Evolutionary conservation across 2,329 filamentous ascomycete genomes (phyloP), one percentile per base, ranked within the genome.

Genomic region (Dothistroma pini): DNA sequence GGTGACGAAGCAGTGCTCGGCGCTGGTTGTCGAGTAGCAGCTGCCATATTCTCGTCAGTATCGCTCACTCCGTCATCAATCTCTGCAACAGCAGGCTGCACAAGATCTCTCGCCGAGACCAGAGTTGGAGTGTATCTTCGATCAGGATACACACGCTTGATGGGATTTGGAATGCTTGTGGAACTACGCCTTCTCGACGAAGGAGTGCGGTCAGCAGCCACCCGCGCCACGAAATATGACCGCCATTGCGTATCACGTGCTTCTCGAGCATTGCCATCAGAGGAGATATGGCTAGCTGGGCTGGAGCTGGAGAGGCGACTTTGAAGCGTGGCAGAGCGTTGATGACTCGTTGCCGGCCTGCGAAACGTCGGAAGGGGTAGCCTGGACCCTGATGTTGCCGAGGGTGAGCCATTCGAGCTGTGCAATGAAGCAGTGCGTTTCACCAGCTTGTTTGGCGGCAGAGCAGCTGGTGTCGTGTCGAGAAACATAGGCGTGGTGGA

Each of bases 331-430:
- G 85, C 86, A 51, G 88, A 89, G 68, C 90, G 83, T 72, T 93
- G 89, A 71, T 92, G 89, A 73, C 89, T 92, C 19, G 90, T 93
- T 51, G 89, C 89, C 56, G 90, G 90, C 68, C 89, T 81, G 61
- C 88, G 85, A 61, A 93, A 81, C 22, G 84, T 86, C 2, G 86
- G 83, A 63, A 89, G 77, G 67, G 86, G 84, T 63, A 89, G 79
- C 69, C 88, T 84, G 53, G 86, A 83, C 65, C 78, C 84, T 16
- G 65, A 81, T 64, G 81, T 79, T 61, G 79, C 80, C 49, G 77
- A 71, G 12, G 76, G 70, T 6, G 80, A 76, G 53, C 79, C 72
- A 63, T 77, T 76, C 56, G 78, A 71, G 56, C 77, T 77, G 65
- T 82, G 81, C 52, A 80, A 77, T 21, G 88, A 85, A 2, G 86